A percentile compares a stretch with the other conserved stretches of the same genome.
phyloP scores from a whole-genome alignment of 2,329 filamentous ascomycete genomes.

The Colletotrichum tanaceti region DNA sequence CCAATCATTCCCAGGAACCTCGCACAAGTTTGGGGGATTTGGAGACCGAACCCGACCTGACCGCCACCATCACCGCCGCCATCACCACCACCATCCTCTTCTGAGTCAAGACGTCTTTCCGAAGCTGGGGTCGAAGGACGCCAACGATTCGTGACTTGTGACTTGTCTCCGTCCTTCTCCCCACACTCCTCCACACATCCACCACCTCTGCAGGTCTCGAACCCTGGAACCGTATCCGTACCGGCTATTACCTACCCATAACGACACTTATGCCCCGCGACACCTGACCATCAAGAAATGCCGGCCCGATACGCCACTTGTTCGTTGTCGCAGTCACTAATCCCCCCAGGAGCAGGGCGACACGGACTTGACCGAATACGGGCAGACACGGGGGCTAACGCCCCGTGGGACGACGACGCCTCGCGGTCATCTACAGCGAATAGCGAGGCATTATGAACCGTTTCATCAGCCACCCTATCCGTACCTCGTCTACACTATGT shows the following conservation, averaged over 20 bases:
- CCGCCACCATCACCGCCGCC: too few relatives aligned
- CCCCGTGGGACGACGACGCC: conserved; percentile 24
- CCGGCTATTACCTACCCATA: too few relatives aligned
- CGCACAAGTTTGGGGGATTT: conserved; percentile 29
- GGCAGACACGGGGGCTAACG: conserved; percentile 26
- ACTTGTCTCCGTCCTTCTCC: conserved; percentile 31
- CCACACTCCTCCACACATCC: conserved; percentile 39
- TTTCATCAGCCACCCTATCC: conserved; percentile 12
- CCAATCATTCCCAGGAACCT: conserved; percentile 31
- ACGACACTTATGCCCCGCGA: conserved; percentile 28
- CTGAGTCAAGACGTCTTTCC: conserved; percentile 27
- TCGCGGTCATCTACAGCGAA: conserved; percentile 35
- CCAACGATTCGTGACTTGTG: conserved; percentile 30
- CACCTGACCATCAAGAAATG: conserved; percentile 40
- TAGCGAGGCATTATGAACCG: conserved; percentile 26
- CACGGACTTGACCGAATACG: conserved; percentile 16
- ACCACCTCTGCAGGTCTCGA: conserved; percentile 32
- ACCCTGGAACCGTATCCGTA: conserved; percentile 31
- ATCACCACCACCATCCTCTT: conserved; percentile 7
- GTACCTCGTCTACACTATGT: not conserved
- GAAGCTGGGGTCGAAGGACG: conserved; percentile 19
- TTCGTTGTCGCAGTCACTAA: conserved; percentile 2
- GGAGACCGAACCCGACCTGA: conserved; percentile 18
- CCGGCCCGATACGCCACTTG: conserved; percentile 32
- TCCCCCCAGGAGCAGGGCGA: conserved; percentile 1